phyloP scores from a whole-genome alignment of 768 basidiomycete species.

The Leucosporidium yakuticum region DNA sequence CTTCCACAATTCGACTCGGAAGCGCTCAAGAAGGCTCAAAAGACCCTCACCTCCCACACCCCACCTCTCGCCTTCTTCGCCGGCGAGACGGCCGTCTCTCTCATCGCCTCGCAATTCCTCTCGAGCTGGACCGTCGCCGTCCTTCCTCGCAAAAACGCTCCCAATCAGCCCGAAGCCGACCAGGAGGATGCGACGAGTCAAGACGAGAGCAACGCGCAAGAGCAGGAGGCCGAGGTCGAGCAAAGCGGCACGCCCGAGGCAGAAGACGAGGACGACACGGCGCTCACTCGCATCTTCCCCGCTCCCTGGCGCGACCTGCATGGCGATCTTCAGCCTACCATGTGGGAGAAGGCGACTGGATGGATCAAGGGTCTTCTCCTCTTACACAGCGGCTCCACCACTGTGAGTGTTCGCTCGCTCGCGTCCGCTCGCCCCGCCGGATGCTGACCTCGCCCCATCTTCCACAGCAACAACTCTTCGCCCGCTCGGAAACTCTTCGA shows the following conservation, averaged over 20 bases:
- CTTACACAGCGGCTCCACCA: background rate
- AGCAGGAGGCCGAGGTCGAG: background rate
- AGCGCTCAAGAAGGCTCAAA: background rate
- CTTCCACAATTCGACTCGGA: background rate
- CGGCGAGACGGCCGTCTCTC: background rate
- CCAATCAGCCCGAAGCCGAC: background rate
- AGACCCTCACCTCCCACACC: background rate
- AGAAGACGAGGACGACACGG: background rate
- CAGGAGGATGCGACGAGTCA: no score
- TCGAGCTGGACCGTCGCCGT: slow-evolving; percentile 9
- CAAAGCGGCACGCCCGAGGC: background rate
- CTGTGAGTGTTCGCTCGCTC: slow-evolving; percentile 3
- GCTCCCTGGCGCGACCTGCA: slow-evolving; percentile 9
- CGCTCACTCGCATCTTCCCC: background rate
- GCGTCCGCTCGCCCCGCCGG: no score
- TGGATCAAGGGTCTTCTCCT: slow-evolving; percentile 21
- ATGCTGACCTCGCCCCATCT: background rate
- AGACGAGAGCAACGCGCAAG: no score
- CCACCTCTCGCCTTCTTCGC: slow-evolving; percentile 17
- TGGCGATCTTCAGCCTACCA: slow-evolving; percentile 3
- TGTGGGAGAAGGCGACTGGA: slow-evolving; percentile 8
- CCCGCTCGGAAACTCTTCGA: background rate
- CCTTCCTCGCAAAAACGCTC: background rate
- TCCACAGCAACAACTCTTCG: background rate
- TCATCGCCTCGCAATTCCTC: slow-evolving; percentile 10